Base-by-base conservation (phyloP, 202 grass and related monocot genomes). In the Zoysia matrella region DNA sequence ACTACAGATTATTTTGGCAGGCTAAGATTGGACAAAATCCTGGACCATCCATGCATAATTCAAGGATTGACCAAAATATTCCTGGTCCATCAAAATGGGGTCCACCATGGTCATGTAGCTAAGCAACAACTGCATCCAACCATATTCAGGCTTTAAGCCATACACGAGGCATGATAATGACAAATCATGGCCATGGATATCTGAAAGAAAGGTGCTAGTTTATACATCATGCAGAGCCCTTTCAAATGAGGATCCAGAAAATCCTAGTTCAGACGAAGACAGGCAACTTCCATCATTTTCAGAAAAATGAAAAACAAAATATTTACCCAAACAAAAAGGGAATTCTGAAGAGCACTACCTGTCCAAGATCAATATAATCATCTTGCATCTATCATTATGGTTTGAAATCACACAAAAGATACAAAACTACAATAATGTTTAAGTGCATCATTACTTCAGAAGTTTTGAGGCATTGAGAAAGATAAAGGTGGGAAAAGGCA, bases 151-250 rank as follows among this genome's bases (percentile, higher is more conserved):
- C 52, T 65, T 65, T 48, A 16, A 44, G 49, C 2, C 4, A 46
- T 39, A 18, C 4, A 67, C 8, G 44, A 10, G 15, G 2, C 10
- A 42, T 47, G 18, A 55, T 12, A 66, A 39, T 57, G 0, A 82
- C 6, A 77, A 36, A 40, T 65, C 30, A 77, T 63, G 6, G 16
- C 13, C 5, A 50, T 83, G 41, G 78, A 66, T 15, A 80, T 67
- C 61, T 55, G 54, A 74, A 74, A 15, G 47, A 79, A 74, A 74
- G 64, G 47, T 68, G 13, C 14, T 48, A 70, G 41, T 80, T 85
- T 45, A 80, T 22, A 13, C 48, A 84, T 55, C 64, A 77, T 9
- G 7, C 62, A 49, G 64, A 49, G 10, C 55, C 45, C 10, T 56
- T 74, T 16, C 57, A 8, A 45, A 52, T 42, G 4, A 68, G 53